A percentile compares a stretch with the other conserved stretches of the same genome.
phyloP scores from a whole-genome alignment of 441 rosid genomes.

The Bocquillonia castaneifolia region DNA sequence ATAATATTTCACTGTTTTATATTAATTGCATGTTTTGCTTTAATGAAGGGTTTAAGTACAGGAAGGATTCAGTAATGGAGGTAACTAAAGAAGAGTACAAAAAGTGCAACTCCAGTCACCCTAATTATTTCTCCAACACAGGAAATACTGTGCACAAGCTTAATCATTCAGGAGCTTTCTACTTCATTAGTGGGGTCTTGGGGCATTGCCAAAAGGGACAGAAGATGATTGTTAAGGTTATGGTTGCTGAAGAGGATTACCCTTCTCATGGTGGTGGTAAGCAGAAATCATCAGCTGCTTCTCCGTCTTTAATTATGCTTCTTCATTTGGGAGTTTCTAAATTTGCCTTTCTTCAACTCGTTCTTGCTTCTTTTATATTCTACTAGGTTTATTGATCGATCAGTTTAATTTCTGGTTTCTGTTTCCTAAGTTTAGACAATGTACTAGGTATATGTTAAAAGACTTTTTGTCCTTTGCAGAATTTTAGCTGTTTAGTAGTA shows the following conservation, averaged over 20 bases:
- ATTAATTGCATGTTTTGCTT: neutral
- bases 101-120: conserved; percentile 64
- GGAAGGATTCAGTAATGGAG: conserved; percentile 69
- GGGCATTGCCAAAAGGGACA: conserved; percentile 77
- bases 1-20: neutral
- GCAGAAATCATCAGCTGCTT: conserved; percentile 22
- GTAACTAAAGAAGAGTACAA: conserved; percentile 66
- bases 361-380: conserved; percentile 20
- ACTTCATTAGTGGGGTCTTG: conserved; percentile 73
- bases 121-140: conserved; percentile 70
- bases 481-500: neutral
- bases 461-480: too few species aligned
- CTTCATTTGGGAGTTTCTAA: conserved; percentile 2
- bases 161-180: conserved; percentile 56
- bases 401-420: neutral
- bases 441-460: neutral
- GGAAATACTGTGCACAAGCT: conserved; percentile 52
- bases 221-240: conserved; percentile 71
- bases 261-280: conserved; percentile 15
- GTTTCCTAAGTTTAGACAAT: neutral
- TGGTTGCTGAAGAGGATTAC: conserved; percentile 30
- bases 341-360: conserved; percentile 14
- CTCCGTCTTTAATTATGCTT: conserved; percentile 17
- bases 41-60: conserved; percentile 58
- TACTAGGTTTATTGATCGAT: conserved; percentile 10